Evolutionary conservation across 768 basidiomycete genomes (phyloP), one percentile per base, ranked within the genome.

Genomic region (Leccinellum albellum): DNA sequence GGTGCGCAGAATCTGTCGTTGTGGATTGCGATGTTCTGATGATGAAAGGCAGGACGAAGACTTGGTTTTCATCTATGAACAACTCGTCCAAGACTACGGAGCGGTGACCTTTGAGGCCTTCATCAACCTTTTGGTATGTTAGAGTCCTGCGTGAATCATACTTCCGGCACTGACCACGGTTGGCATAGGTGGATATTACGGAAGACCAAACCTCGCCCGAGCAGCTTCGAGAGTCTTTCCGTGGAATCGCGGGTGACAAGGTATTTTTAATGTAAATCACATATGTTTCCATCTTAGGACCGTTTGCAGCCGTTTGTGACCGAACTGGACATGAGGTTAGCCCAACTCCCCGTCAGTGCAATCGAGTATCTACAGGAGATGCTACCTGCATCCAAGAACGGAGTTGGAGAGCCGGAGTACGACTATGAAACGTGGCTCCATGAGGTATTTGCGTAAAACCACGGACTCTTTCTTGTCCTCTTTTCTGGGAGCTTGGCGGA

Each of bases 171-270:
- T 45, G 20, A 60, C 20, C 40, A 54, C 17, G 31, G 13, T 53
- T 40, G 60, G 29, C 24, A 17, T 37, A 98, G 95, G 92, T 96
- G 53, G 94, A 94, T 26, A 94, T 97, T 59, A 94, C 85, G 28
- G 95, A 98, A 74, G 97, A 99, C 68, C 92, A 97, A 55, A 94
- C 92, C 4, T 89, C 94, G 3, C 83, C 89, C 0, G 93, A 94
- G 40, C 96, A 98, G 66, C 81, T 99, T 62, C 85, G 89, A 20
- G 93, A 94, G 57, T 86, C 95, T 2, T 99, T 99, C 84, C 86
- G 91, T 28, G 90, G 90, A 3, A 89, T 97, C 15, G 93, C 95
- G 1, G 82, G 79, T 10, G 88, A 94, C 68, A 98, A 98, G 84
- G 95, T 90, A 53, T 29, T 78, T 31, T 4, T 31, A 1, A 37